Evolutionary conservation across 2,329 filamentous ascomycete genomes (phyloP).

Genomic region (Calonectria pseudoreteaudii): DNA sequence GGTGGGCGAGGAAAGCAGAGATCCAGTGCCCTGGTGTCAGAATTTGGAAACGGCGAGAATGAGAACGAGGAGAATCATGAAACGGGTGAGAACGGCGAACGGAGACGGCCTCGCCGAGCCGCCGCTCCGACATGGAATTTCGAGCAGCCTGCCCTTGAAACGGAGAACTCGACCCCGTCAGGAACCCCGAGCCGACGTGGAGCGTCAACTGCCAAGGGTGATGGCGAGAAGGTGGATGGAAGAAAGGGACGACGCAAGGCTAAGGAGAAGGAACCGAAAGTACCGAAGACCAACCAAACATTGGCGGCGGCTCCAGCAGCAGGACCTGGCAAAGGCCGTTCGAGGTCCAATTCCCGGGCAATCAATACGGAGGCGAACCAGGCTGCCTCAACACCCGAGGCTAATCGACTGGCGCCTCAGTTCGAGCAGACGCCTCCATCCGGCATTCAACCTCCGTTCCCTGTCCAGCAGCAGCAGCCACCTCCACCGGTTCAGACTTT

Average conservation of each 20-base stretch:
- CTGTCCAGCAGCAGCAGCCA: slow-evolving; percentile 45
- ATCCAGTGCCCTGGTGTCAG: slow-evolving; percentile 74
- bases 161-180: slow-evolving; percentile 68
- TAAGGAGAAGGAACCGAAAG: slow-evolving; percentile 57
- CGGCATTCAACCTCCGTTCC: slow-evolving; percentile 57
- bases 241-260: slow-evolving; percentile 53
- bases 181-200: slow-evolving; percentile 69
- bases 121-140: slow-evolving; percentile 79
- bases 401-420: slow-evolving; percentile 54
- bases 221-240: slow-evolving; percentile 60
- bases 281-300: slow-evolving; percentile 53
- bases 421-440: slow-evolving; percentile 57
- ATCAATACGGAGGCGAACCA: slow-evolving; percentile 57
- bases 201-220: slow-evolving; percentile 53
- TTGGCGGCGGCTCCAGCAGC: slow-evolving; percentile 60
- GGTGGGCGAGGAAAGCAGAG: slow-evolving; percentile 67
- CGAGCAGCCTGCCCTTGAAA: slow-evolving; percentile 69
- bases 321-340: slow-evolving; percentile 58
- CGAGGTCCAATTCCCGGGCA: slow-evolving; percentile 66
- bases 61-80: slow-evolving; percentile 68
- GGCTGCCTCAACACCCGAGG: slow-evolving; percentile 53
- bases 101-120: slow-evolving; percentile 71
- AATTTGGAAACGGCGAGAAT: slow-evolving; percentile 71
- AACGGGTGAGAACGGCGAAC: slow-evolving; percentile 69
- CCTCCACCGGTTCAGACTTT: slow-evolving; percentile 43